Evolutionary conservation across 176 grass and related monocot genomes (phyloP).

Genomic region (Melocanna baccifera): DNA sequence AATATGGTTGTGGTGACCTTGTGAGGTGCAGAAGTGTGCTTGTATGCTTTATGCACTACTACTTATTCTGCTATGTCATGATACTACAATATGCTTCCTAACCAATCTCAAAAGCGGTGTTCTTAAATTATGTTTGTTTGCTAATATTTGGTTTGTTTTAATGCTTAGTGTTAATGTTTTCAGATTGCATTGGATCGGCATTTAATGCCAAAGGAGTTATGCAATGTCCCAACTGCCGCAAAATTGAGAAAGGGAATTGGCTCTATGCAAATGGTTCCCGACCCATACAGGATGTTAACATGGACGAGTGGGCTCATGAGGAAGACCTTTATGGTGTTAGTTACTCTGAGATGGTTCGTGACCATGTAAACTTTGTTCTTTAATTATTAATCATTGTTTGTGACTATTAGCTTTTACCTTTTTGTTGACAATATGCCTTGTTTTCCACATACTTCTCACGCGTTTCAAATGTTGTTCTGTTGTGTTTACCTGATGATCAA

Average conservation of each 20-base stretch:
- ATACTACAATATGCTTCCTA: neutral
- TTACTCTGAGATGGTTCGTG: constrained; percentile 72
- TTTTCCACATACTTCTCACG: neutral
- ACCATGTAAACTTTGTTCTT: neutral
- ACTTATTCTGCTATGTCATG: neutral
- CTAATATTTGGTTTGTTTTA: constrained; percentile 7
- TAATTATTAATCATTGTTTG: constrained; percentile 10
- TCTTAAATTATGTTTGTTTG: constrained; percentile 5
- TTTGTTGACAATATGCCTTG: neutral
- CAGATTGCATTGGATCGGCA: constrained; percentile 99
- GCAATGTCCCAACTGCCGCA: constrained; percentile 98
- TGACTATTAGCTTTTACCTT: neutral
- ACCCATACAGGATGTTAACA: constrained; percentile 48
- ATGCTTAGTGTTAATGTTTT: constrained; percentile 14
- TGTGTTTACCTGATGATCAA: neutral
- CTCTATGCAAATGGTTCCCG: constrained; percentile 74
- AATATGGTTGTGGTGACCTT: constrained; percentile 1
- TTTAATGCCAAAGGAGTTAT: constrained; percentile 97
- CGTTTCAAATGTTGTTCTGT: neutral
- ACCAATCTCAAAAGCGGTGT: neutral
- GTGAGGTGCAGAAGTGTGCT: neutral
- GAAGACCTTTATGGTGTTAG: constrained; percentile 89
- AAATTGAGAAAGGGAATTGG: constrained; percentile 98
- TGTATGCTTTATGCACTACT: neutral
- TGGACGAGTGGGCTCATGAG: constrained; percentile 86